Conservation (phyloP, 441 rosid species). For the Populus hybrid region DNA sequence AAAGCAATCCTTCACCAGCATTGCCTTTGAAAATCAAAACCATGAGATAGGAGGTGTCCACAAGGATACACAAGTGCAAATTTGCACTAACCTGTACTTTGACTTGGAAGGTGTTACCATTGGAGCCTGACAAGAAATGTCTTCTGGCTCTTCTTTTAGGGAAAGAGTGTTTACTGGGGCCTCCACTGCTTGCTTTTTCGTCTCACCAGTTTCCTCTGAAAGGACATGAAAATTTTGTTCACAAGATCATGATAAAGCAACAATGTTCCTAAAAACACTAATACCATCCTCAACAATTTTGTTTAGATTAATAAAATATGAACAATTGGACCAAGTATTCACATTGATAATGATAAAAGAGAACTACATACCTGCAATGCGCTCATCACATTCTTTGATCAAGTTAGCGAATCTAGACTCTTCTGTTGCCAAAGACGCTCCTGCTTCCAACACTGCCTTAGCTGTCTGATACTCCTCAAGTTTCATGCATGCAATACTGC, state of each 20-base stretch:
- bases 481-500: conserved; percentile 75
- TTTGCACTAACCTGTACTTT: conserved; percentile 52
- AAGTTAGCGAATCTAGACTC: conserved; percentile 52
- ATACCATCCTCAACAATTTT: background rate
- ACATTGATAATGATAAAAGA: background rate
- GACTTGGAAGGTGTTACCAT: conserved; percentile 35
- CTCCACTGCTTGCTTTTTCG: conserved; percentile 22
- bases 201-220: conserved; percentile 34
- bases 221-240: background rate
- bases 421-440: conserved; percentile 49
- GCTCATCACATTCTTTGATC: conserved; percentile 63
- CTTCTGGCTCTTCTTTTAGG: conserved; percentile 22
- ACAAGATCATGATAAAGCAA: background rate
- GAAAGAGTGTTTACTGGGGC: conserved; percentile 14
- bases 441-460: conserved; percentile 68
- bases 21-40: background rate
- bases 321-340: background rate
- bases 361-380: conserved; percentile 44
- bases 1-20: background rate
- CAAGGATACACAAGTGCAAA: background rate
- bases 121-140: conserved; percentile 17
- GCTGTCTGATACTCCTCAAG: conserved; percentile 82
- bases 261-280: background rate
- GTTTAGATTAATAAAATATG: background rate
- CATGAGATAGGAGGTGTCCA: background rate